Conservation (phyloP, 1,284 basidiomycete species). For the Tilletia setariae region DNA sequence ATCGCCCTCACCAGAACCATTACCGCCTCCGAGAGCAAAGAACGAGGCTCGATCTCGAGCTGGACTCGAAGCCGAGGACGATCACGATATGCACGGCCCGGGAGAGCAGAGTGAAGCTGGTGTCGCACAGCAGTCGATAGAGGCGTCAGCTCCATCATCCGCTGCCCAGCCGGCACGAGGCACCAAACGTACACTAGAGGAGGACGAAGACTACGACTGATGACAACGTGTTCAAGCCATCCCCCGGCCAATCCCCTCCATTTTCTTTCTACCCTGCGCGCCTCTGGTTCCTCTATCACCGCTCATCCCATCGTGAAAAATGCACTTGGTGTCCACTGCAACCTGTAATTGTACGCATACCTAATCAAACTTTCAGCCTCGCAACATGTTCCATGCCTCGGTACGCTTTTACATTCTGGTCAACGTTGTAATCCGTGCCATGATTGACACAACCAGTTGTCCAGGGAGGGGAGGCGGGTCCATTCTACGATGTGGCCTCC, state of each 20-base stretch:
- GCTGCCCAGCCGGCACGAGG: constrained; percentile 24
- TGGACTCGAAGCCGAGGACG: not conserved
- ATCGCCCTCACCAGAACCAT: not conserved
- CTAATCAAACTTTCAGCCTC: too few relatives aligned
- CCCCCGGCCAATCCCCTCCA: not conserved
- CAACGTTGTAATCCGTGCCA: too few relatives aligned
- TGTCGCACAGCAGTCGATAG: not conserved
- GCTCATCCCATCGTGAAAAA: too few relatives aligned
- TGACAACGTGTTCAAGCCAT: not conserved
- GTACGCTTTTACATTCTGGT: too few relatives aligned
- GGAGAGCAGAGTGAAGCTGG: not conserved
- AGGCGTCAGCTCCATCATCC: constrained; percentile 20
- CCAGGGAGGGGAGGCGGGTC: too few relatives aligned
- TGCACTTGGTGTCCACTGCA: not conserved
- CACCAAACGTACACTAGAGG: constrained; percentile 45
- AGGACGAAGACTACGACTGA: constrained; percentile 53
- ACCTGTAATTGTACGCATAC: too few relatives aligned
- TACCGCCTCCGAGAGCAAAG: not conserved
- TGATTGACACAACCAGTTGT: too few relatives aligned
- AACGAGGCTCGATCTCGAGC: not conserved
- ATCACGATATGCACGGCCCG: not conserved
- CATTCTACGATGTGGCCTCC: too few relatives aligned
- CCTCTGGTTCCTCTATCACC: not conserved
- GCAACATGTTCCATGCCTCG: too few relatives aligned
- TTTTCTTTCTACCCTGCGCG: not conserved